Evolutionary conservation across 345 rosid genomes (phyloP).

Genomic region (Brassica incana): DNA sequence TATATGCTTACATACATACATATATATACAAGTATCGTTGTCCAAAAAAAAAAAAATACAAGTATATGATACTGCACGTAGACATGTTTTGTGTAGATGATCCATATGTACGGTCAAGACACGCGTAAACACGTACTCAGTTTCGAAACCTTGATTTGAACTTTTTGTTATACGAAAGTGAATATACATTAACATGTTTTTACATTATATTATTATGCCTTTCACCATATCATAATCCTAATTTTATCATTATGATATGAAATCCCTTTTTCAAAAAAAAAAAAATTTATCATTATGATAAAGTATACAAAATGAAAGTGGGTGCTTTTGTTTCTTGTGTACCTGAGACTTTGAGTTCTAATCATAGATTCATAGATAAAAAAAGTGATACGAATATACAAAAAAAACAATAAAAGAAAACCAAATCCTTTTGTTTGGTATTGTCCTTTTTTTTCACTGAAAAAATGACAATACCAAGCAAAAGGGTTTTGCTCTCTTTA

Average conservation of each 20-base stretch:
- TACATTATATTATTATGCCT: slow-evolving; percentile 1
- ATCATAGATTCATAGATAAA: slow-evolving; percentile 28
- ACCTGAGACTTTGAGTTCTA: slow-evolving; percentile 39
- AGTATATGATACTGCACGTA: neutral
- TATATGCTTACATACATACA: neutral
- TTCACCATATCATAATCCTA: slow-evolving; percentile 11
- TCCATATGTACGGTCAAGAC: neutral
- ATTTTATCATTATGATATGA: neutral
- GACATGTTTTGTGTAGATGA: slow-evolving; percentile 6
- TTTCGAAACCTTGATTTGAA: neutral
- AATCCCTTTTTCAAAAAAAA: too few species aligned
- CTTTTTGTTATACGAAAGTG: neutral
- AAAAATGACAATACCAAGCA: too few species aligned
- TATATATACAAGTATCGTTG: too few species aligned
- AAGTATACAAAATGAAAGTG: neutral
- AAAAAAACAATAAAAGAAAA: slow-evolving; percentile 8
- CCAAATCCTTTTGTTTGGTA: slow-evolving; percentile 36
- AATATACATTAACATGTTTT: neutral
- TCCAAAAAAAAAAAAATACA: neutral
- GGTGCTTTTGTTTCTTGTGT: slow-evolving; percentile 40
- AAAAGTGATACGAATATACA: slow-evolving; percentile 28
- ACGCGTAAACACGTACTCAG: neutral
- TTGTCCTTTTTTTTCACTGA: neutral
- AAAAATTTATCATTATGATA: neutral
- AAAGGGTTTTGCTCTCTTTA: too few species aligned